A percentile compares a stretch with the other conserved stretches of the same genome.
These are phyloP conservation scores for Pyrus betulifolia DNA, from an alignment of 306 rosid species.

Conservation along the genomic window DNA sequence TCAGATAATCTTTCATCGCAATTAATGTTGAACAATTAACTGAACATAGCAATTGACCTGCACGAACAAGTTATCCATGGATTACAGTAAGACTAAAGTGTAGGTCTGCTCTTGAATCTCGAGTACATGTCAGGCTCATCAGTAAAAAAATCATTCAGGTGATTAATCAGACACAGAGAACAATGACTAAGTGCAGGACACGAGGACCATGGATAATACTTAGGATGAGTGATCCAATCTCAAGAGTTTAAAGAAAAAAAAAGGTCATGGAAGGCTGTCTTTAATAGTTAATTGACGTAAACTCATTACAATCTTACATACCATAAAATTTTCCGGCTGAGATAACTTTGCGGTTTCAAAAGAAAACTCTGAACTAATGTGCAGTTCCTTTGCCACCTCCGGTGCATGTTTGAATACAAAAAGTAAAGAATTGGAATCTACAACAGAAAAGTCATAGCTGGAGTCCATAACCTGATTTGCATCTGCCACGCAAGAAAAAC, in stretches of 20 bases:
- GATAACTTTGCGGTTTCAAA: conserved; percentile 52
- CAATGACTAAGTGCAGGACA: background rate
- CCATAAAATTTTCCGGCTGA: conserved; percentile 70
- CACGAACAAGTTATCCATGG: background rate
- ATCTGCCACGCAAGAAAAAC: conserved; percentile 43
- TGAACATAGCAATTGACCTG: background rate
- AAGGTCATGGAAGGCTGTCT: conserved; percentile 1
- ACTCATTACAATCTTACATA: conserved; percentile 27
- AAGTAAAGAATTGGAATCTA: conserved; percentile 85
- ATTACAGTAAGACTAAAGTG: background rate
- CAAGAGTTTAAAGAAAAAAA: background rate
- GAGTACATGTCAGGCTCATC: background rate
- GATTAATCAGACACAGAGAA: background rate
- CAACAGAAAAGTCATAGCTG: conserved; percentile 75
- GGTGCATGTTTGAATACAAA: conserved; percentile 83
- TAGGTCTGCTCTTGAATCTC: background rate
- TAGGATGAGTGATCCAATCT: background rate
- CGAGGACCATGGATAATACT: background rate
- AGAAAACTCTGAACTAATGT: conserved; percentile 50
- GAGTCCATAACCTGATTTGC: conserved; percentile 58
- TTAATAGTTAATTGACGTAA: background rate
- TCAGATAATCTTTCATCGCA: conserved; percentile 11
- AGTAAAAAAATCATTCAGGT: background rate
- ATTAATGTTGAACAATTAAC: background rate
- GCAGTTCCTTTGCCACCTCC: conserved; percentile 71